Evolutionary conservation across 139 green algal genomes (phyloP), one percentile per base, ranked within the genome.

Genomic region (Nannochloris sp.): DNA sequence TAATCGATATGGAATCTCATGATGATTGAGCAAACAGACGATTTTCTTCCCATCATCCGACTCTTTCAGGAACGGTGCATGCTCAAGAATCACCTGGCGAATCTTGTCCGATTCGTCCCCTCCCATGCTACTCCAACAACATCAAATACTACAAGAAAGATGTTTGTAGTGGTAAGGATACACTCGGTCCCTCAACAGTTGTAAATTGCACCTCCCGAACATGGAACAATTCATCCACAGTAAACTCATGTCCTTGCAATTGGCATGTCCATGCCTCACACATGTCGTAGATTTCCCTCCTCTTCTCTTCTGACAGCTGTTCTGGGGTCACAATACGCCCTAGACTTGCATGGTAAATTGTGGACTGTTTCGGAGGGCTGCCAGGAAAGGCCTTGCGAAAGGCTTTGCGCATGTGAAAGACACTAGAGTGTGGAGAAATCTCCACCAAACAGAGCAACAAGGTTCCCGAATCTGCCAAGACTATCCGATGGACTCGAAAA

Each of bases 391-490:
- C 53, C 2, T 60, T 14, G 4, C 56, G 55, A 14, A 81, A 66
- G 9, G 40, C 23, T 34, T 51, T 51, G 6, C 75, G 67, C 51
- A 82, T 37, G 57, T 62, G 25, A 8, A 65, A 61, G 56, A 81
- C 51, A 24, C 50, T 24, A 19, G 46, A 10, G 19, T 58, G 50
- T 21, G 60, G 62, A 16, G 29, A 73, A 23, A 25, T 49, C 31
- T 82, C 75, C 50, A 80, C 67, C 3, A 43, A 59, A 63, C 71
- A 80, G 34, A 82, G 67, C 50, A 82, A 59, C 29, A 82, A 57
- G 15, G 75, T 81, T 34, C 75, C 75, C 49, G 61, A 74, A 48
- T 78, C 70, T 1, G 75, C 75, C 63, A 82, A 56, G n/a, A 82
- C 48, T n/a, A 82, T 40, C 34, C 75, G 63, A 59, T 82, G 73